Percentiles rank a stretch among this genome's conserved stretches.
Conservation (phyloP, 208 protist genomes). For the Wallacemonas collosoma region DNA sequence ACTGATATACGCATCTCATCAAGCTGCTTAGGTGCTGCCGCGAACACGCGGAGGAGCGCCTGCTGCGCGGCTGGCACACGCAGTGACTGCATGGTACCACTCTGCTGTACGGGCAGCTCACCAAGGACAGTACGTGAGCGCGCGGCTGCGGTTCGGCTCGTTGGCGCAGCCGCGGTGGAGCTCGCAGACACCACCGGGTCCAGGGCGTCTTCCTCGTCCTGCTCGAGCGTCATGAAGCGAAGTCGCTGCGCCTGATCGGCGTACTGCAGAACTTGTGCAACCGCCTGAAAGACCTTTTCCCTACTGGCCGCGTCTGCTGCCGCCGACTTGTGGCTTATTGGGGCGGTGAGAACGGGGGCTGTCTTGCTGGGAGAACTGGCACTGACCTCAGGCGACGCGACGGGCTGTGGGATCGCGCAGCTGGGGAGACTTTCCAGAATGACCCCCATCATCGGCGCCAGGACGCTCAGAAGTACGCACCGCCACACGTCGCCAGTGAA, state of each 20-base stretch:
- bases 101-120: neutral
- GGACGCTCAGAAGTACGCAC: conserved; percentile 47
- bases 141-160: neutral
- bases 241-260: neutral
- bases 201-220: neutral
- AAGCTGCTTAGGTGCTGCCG: conserved; percentile 32
- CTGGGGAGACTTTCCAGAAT: conserved; percentile 29
- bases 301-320: neutral
- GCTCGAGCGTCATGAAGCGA: neutral
- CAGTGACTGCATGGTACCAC: neutral
- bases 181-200: neutral
- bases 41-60: conserved; percentile 28
- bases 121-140: neutral
- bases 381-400: neutral
- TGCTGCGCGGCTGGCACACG: conserved; percentile 8
- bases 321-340: neutral
- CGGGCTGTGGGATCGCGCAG: conserved; percentile 28
- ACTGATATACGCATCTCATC: conserved; percentile 62
- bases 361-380: no score
- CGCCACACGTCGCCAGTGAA: conserved; percentile 62
- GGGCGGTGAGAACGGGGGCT: neutral
- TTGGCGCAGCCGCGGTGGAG: neutral
- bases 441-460: conserved; percentile 57
- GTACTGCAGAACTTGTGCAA: conserved; percentile 13
- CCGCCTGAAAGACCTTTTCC: conserved; percentile 1